These are phyloP conservation scores for Malus sieversii DNA, from an alignment of 306 rosid species.

Conservation along the genomic window DNA sequence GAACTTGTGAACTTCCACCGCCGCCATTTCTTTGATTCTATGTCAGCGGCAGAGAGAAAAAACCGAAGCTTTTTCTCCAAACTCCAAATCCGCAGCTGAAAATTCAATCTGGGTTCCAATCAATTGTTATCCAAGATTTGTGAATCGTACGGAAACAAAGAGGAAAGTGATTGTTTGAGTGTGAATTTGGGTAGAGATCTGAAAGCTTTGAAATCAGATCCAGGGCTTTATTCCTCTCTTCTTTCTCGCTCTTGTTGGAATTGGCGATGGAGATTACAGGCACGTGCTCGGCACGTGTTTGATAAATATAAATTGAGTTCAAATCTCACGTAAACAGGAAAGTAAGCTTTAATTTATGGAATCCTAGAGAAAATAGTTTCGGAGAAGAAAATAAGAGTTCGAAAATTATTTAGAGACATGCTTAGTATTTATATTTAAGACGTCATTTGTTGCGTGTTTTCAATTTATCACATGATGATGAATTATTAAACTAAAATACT, in stretches of 20 bases:
- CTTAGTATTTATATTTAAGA: too few relatives aligned
- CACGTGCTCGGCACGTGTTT: not conserved
- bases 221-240: not conserved
- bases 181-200: not conserved
- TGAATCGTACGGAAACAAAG: not conserved
- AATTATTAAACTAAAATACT: too few relatives aligned
- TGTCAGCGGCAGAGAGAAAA: not conserved
- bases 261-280: not conserved
- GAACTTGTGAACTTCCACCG: slow-evolving; percentile 59
- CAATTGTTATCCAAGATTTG: not conserved
- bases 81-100: not conserved
- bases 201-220: slow-evolving; percentile 6
- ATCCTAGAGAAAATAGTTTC: too few relatives aligned
- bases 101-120: not conserved
- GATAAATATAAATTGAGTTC: not conserved
- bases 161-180: not conserved
- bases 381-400: too few relatives aligned
- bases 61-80: not conserved
- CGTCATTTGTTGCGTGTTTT: fast-evolving
- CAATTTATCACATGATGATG: too few relatives aligned
- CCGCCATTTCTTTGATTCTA: slow-evolving; percentile 46
- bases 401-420: too few relatives aligned
- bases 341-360: too few relatives aligned
- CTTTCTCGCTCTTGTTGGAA: not conserved
- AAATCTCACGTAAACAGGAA: too few relatives aligned